These are phyloP conservation scores for Aspergillus aculeatus DNA, from an alignment of 2,329 filamentous ascomycete species.

Conservation along the genomic window DNA sequence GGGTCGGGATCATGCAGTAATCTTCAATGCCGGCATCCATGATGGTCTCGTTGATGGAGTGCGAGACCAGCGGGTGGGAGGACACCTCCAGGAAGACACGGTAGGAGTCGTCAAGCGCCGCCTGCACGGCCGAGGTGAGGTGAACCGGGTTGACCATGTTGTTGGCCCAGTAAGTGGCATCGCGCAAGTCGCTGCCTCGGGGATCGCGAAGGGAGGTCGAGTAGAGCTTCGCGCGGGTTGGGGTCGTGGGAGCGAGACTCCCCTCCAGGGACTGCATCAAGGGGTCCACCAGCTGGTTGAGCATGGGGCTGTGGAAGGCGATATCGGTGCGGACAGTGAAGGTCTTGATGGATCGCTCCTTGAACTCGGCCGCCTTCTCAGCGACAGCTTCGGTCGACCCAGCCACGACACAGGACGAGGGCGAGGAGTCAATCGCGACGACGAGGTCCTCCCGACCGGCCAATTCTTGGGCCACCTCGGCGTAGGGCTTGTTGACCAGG, in stretches of 20 bases:
- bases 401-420: slow-evolving; percentile 8
- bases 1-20: slow-evolving; percentile 30
- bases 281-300: slow-evolving; percentile 31
- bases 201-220: slow-evolving; percentile 21
- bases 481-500: slow-evolving; percentile 3
- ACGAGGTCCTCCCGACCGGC: not conserved
- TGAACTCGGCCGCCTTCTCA: not conserved
- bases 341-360: slow-evolving; percentile 26
- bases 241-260: slow-evolving; percentile 23
- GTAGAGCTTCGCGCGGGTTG: slow-evolving; percentile 12
- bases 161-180: slow-evolving; percentile 34
- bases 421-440: slow-evolving; percentile 13
- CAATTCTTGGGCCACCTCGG: not conserved
- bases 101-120: slow-evolving; percentile 39
- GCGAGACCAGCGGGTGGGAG: slow-evolving; percentile 42
- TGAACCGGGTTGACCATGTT: slow-evolving; percentile 39
- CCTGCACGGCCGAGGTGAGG: slow-evolving; percentile 37
- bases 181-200: slow-evolving; percentile 4
- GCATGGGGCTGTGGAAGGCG: slow-evolving; percentile 43
- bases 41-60: slow-evolving; percentile 45
- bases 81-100: slow-evolving; percentile 46
- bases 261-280: slow-evolving; percentile 21
- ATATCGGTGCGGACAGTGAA: slow-evolving; percentile 41
- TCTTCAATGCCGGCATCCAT: slow-evolving; percentile 33
- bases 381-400: slow-evolving; percentile 8